Evolutionary conservation across 352 stramenopile species (phyloP).

Genomic region (Pythium plurisporium): DNA sequence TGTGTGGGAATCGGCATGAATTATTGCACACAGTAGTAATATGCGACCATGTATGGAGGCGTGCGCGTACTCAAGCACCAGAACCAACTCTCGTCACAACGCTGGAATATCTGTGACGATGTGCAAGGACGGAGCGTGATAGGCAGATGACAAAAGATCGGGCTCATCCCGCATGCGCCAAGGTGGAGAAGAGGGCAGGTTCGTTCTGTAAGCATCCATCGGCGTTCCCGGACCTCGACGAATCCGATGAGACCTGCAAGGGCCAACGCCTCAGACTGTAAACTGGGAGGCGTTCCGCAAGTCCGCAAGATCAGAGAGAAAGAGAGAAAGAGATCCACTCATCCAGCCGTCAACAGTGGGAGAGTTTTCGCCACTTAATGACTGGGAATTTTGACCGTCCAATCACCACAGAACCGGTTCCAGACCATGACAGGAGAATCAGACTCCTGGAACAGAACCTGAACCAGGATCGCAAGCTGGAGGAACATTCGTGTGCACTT

Average conservation of each 20-base stretch:
- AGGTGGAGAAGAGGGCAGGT: not conserved
- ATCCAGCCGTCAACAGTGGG: not conserved
- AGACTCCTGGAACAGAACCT: conserved; percentile 21
- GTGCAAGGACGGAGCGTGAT: no score
- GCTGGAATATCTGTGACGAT: no score
- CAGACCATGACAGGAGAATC: conserved; percentile 3
- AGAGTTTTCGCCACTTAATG: not conserved
- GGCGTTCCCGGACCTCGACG: not conserved
- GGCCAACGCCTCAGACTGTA: no score
- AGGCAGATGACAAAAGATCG: not conserved
- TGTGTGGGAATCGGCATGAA: no score
- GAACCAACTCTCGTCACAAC: no score
- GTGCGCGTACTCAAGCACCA: no score
- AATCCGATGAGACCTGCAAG: no score
- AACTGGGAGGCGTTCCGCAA: no score
- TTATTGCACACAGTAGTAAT: no score
- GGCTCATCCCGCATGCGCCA: not conserved
- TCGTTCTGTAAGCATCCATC: not conserved
- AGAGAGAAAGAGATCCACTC: conserved; percentile 8
- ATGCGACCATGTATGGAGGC: no score
- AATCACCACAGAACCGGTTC: not conserved
- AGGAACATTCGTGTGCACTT: conserved; percentile 2
- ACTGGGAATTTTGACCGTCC: not conserved
- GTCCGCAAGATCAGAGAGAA: not conserved
- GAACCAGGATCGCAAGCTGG: not conserved